phyloP scores from a whole-genome alignment of 345 rosid species.

The Corchorus olitorius region DNA sequence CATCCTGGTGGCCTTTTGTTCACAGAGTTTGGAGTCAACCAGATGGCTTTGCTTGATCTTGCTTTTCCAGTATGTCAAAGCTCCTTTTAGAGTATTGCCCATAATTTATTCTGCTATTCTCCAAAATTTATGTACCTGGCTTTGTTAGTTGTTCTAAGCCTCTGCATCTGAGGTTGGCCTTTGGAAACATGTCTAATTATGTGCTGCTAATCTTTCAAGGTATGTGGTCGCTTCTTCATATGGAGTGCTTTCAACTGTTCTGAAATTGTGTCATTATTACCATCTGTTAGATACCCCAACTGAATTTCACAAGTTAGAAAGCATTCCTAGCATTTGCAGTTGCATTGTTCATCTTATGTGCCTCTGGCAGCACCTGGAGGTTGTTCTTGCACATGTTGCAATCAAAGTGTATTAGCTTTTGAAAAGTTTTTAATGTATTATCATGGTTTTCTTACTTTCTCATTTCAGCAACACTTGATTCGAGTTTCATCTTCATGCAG shows the following conservation, averaged over 20 bases:
- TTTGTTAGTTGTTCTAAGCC: background rate
- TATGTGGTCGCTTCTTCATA: background rate
- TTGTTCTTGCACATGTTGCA: background rate
- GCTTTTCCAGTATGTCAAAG: conserved; percentile 84
- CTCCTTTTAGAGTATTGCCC: too few species aligned
- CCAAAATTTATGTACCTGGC: background rate
- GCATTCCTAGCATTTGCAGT: background rate
- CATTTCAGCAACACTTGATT: background rate
- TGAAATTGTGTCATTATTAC: background rate
- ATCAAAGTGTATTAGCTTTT: background rate
- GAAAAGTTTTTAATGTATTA: background rate
- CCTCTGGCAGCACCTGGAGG: background rate
- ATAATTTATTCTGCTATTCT: too few species aligned
- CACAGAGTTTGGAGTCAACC: conserved; percentile 93
- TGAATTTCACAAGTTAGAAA: background rate
- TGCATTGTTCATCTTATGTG: background rate
- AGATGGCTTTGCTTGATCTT: conserved; percentile 85
- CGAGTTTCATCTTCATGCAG: conserved; percentile 41
- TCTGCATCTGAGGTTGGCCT: background rate
- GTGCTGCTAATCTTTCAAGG: conserved; percentile 1
- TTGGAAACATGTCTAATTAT: background rate
- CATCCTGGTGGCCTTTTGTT: conserved; percentile 92
- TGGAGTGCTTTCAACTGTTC: conserved; percentile 1
- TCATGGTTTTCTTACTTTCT: background rate
- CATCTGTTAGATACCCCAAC: background rate